Conservation (phyloP, 331 rosid species). For the Cydonia oblonga region DNA sequence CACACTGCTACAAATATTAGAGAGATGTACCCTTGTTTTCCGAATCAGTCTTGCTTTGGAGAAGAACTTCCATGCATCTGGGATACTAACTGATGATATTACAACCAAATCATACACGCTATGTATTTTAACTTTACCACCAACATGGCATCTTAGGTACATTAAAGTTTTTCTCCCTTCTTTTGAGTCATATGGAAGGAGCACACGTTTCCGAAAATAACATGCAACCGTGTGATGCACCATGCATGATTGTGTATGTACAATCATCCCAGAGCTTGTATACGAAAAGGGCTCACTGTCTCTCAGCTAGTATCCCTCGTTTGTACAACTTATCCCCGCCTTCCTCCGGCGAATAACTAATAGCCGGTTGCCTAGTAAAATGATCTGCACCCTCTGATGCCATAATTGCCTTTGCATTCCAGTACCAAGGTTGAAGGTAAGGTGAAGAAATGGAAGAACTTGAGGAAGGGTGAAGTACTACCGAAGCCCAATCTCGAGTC, state of each 20-base stretch:
- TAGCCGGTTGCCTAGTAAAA: conserved; percentile 31
- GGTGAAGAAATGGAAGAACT: conserved; percentile 35
- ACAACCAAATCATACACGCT: neutral
- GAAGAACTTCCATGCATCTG: neutral
- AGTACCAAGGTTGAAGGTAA: conserved; percentile 70
- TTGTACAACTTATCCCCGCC: conserved; percentile 72
- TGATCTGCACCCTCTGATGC: conserved; percentile 29
- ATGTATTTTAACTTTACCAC: neutral
- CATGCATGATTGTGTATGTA: neutral
- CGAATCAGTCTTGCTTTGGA: neutral
- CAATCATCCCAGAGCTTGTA: neutral
- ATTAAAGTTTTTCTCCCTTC: no score
- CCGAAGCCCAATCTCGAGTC: conserved; percentile 75
- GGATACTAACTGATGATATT: no score
- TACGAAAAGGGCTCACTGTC: neutral
- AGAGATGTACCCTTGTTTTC: neutral
- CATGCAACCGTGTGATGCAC: no score
- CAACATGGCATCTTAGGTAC: no score
- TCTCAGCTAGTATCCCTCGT: conserved; percentile 39
- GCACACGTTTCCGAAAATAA: neutral
- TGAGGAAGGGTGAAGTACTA: conserved; percentile 54
- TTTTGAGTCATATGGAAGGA: neutral
- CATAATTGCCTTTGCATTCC: conserved; percentile 44
- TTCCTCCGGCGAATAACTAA: conserved; percentile 50
- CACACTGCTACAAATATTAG: neutral